Percentiles rank a stretch among this genome's conserved stretches.
Conservation (phyloP, 352 stramenopile genomes). For the Globisporangium irregulare region DNA sequence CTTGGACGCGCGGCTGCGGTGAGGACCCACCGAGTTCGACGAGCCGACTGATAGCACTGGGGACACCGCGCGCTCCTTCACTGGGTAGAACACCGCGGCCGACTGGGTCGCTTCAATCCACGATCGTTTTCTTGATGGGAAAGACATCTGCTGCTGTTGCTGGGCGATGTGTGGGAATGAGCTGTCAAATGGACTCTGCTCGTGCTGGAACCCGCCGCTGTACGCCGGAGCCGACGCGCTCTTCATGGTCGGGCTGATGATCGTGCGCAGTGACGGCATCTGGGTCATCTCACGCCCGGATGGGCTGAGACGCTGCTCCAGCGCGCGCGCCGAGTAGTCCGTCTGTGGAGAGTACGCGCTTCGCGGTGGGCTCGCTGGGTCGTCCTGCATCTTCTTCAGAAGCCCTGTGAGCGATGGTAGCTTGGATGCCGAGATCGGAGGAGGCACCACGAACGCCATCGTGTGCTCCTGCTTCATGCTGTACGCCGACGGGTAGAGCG, state of each 20-base stretch:
- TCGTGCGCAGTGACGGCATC: conserved; percentile 50
- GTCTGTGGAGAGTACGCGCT: conserved; percentile 7
- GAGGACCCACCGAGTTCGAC: conserved; percentile 8
- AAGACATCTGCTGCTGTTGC: conserved; percentile 5
- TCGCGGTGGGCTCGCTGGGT: conserved; percentile 18
- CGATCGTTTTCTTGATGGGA: conserved; percentile 15
- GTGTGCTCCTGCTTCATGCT: conserved; percentile 12
- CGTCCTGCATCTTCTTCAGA: conserved; percentile 61
- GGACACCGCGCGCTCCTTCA: conserved; percentile 14
- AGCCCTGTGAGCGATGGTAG: conserved; percentile 62
- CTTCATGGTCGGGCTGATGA: conserved; percentile 49
- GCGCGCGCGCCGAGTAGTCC: conserved; percentile 3
- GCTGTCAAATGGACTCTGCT: background rate
- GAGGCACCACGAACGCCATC: conserved; percentile 18
- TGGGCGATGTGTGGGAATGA: conserved; percentile 6
- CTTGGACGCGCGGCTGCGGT: conserved; percentile 79
- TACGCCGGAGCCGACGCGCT: conserved; percentile 15
- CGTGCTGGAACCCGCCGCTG: conserved; percentile 15
- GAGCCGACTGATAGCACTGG: conserved; percentile 18
- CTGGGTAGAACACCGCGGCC: conserved; percentile 6
- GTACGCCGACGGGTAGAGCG: conserved; percentile 8
- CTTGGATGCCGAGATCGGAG: conserved; percentile 30
- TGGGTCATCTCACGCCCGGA: conserved; percentile 21
- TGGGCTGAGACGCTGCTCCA: conserved; percentile 24
- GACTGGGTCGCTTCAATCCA: conserved; percentile 9